phyloP scores from a whole-genome alignment of 805 yeast species.

The Yarrowia sp. region DNA sequence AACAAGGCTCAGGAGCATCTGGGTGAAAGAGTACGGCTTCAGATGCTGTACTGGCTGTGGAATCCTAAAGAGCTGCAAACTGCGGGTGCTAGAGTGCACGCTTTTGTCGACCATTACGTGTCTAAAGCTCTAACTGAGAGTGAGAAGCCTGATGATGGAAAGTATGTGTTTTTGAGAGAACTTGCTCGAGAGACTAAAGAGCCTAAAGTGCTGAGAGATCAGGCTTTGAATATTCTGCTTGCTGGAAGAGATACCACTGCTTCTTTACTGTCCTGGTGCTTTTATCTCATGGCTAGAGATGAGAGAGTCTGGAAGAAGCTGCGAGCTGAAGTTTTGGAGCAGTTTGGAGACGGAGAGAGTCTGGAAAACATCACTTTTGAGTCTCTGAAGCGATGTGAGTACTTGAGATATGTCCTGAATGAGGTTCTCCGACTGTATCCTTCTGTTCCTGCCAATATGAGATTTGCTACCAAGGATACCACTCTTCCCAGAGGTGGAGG shows the following conservation, averaged over 20 bases:
- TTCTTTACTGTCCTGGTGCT: conserved; percentile 46
- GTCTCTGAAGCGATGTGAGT: conserved; percentile 48
- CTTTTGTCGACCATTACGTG: conserved; percentile 45
- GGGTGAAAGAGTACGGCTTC: conserved; percentile 30
- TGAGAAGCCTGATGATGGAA: conserved; percentile 36
- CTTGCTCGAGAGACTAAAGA: conserved; percentile 50
- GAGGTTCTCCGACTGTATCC: conserved; percentile 53
- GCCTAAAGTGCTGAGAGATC: conserved; percentile 49
- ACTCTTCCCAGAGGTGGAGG: conserved; percentile 55
- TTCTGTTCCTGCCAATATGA: conserved; percentile 50
- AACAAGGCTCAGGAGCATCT: conserved; percentile 31
- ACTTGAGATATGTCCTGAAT: conserved; percentile 48
- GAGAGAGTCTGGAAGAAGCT: conserved; percentile 38
- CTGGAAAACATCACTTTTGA: conserved; percentile 43
- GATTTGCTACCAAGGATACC: conserved; percentile 48
- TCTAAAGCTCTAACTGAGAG: conserved; percentile 39
- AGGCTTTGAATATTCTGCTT: conserved; percentile 50
- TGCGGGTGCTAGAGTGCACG: conserved; percentile 38
- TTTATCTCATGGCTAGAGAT: conserved; percentile 47
- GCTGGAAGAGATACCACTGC: conserved; percentile 61
- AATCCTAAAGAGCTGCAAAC: conserved; percentile 37
- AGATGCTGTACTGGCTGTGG: conserved; percentile 31
- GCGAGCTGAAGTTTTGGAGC: conserved; percentile 41
- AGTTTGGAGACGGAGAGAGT: conserved; percentile 40
- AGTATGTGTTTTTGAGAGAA: conserved; percentile 50